These are phyloP conservation scores for Suillus tomentosus DNA, from an alignment of 768 basidiomycete species.

Conservation along the genomic window DNA sequence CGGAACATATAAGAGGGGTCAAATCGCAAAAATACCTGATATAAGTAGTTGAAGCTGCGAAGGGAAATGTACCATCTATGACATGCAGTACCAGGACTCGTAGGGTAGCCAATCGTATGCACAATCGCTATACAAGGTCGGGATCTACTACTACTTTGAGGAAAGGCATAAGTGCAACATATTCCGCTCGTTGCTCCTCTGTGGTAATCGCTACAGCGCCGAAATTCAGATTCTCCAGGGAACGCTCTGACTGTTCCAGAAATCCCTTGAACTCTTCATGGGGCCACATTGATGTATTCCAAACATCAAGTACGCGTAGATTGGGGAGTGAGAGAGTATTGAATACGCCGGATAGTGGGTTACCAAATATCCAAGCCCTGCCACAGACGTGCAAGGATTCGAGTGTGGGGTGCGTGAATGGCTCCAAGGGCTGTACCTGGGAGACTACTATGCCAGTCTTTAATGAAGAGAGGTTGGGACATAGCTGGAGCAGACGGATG, in stretches of 20 bases:
- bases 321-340: slow-evolving; percentile 21
- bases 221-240: slow-evolving; percentile 23
- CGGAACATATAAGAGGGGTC: too few species aligned
- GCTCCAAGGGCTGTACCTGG: not conserved
- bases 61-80: too few species aligned
- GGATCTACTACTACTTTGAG: slow-evolving; percentile 11
- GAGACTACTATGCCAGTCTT: not conserved
- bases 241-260: slow-evolving; percentile 23
- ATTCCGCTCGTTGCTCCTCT: slow-evolving; percentile 18
- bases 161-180: slow-evolving; percentile 20
- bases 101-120: not conserved
- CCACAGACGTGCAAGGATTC: not conserved
- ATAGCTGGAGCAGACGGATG: slow-evolving; percentile 18
- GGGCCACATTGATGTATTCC: slow-evolving; percentile 18
- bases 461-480: slow-evolving; percentile 18
- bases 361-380: not conserved
- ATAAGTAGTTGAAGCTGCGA: too few species aligned
- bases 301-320: slow-evolving; percentile 16
- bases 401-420: not conserved
- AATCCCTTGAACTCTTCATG: slow-evolving; percentile 20
- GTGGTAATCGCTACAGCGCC: slow-evolving; percentile 14
- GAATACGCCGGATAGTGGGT: slow-evolving; percentile 8
- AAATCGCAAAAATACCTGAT: too few species aligned
- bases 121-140: not conserved
- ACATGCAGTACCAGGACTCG: not conserved